These are phyloP conservation scores for Microdochium paspali DNA, from an alignment of 2,329 filamentous ascomycete genomes.

Conservation along the genomic window DNA sequence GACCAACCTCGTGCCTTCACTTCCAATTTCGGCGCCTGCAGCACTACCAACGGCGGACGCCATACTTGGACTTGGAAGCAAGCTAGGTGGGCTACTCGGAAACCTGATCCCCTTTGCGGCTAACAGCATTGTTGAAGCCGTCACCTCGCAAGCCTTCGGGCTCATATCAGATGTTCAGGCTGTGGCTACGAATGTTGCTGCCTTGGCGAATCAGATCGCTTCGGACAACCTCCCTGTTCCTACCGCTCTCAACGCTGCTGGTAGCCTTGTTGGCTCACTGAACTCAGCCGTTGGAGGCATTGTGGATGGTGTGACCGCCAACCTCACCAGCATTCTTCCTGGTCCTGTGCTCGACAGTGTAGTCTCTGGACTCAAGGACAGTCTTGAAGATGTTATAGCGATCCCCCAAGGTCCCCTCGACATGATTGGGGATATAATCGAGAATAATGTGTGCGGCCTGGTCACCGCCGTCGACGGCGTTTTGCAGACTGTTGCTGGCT, in stretches of 20 bases:
- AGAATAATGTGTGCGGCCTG: slow-evolving; percentile 13
- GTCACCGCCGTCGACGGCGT: slow-evolving; percentile 13
- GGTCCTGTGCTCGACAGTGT: slow-evolving; percentile 7
- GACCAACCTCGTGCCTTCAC: slow-evolving; percentile 4
- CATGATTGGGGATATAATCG: slow-evolving; percentile 10
- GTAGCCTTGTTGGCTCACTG: slow-evolving; percentile 9
- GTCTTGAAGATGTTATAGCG: slow-evolving; percentile 10
- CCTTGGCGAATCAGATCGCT: slow-evolving; percentile 9
- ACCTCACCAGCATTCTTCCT: slow-evolving; percentile 8
- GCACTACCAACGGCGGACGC: slow-evolving; percentile 7
- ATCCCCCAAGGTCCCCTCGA: slow-evolving; percentile 10
- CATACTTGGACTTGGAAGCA: slow-evolving; percentile 6
- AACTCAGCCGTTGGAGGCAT: slow-evolving; percentile 10
- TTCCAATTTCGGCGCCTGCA: slow-evolving; percentile 7
- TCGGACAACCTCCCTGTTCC: slow-evolving; percentile 7
- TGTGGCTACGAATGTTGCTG: slow-evolving; percentile 13
- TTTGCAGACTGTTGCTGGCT: slow-evolving; percentile 11
- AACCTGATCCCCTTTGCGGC: slow-evolving; percentile 6
- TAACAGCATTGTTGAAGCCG: slow-evolving; percentile 8
- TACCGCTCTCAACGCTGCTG: slow-evolving; percentile 9
- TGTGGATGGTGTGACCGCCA: slow-evolving; percentile 5
- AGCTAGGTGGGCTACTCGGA: slow-evolving; percentile 9
- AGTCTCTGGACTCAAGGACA: slow-evolving; percentile 7
- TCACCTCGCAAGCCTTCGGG: slow-evolving; percentile 9
- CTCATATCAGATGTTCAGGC: slow-evolving; percentile 9